Conservation (phyloP, 2,329 filamentous ascomycete species). For the Apiospora saccharicola region DNA sequence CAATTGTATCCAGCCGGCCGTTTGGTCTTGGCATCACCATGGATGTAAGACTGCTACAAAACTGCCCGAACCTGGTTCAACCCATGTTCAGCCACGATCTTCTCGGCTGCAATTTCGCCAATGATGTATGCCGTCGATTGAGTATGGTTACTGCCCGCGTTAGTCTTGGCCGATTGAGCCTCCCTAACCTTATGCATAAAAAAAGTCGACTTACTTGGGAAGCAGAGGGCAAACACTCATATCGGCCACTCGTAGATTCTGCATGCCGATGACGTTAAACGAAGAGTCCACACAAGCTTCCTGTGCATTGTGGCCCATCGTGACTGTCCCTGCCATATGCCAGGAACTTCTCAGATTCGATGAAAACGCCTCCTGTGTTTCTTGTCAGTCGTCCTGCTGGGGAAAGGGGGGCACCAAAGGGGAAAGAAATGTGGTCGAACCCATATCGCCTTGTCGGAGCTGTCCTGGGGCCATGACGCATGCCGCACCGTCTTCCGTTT, state of each 20-base stretch:
- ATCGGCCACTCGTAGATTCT: conserved; percentile 32
- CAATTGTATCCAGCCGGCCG: not conserved
- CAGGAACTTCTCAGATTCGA: conserved; percentile 31
- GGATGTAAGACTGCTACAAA: not conserved
- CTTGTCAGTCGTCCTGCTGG: conserved; percentile 31
- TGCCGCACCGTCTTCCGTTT: conserved; percentile 28
- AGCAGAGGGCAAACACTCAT: conserved; percentile 34
- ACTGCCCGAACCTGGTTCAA: conserved; percentile 22
- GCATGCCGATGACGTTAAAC: conserved; percentile 31
- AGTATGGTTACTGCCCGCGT: conserved; percentile 39
- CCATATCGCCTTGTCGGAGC: conserved; percentile 34
- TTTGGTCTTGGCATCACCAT: not conserved
- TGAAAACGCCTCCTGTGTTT: conserved; percentile 38
- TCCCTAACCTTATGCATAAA: not conserved
- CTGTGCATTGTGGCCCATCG: conserved; percentile 29
- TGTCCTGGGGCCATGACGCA: conserved; percentile 29
- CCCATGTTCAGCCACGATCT: conserved; percentile 30
- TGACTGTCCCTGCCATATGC: conserved; percentile 33
- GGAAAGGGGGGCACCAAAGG: too few species aligned
- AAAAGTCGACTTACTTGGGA: conserved; percentile 44
- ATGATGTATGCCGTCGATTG: conserved; percentile 56
- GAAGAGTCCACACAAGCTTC: conserved; percentile 31
- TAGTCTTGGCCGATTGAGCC: not conserved
- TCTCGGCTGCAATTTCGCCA: conserved; percentile 51
- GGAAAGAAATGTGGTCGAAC: conserved; percentile 10